Conservation (phyloP, 352 stramenopile species). For the Phytophthora idaei region DNA sequence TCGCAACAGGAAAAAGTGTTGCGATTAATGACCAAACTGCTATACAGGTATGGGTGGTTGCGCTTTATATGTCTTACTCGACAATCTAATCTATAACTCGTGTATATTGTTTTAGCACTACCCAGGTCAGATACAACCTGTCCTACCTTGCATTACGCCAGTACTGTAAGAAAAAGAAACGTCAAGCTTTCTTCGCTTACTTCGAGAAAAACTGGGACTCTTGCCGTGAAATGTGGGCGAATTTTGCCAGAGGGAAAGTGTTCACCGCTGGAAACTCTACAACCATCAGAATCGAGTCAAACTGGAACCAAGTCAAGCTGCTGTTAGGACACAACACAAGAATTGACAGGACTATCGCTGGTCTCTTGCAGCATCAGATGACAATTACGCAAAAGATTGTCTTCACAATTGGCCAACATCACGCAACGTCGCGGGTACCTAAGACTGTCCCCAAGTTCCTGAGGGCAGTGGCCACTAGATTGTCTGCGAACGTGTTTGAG, state of each 20-base stretch:
- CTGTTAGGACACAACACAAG: conserved; percentile 7
- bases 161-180: conserved; percentile 5
- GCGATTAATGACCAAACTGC: conserved; percentile 1
- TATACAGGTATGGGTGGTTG: conserved; percentile 27
- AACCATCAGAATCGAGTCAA: conserved; percentile 29
- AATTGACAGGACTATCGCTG: conserved; percentile 24
- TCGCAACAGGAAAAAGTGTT: conserved; percentile 12
- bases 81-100: conserved; percentile 3
- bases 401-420: neutral
- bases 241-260: conserved; percentile 1
- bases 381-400: conserved; percentile 19
- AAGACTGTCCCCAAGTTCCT: conserved; percentile 9
- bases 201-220: conserved; percentile 26
- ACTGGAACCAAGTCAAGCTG: conserved; percentile 33
- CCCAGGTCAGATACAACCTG: too few relatives aligned
- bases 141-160: too few relatives aligned
- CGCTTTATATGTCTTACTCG: too few relatives aligned
- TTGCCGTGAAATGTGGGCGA: conserved; percentile 20
- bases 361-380: conserved; percentile 9
- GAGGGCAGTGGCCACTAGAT: neutral
- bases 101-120: too few relatives aligned
- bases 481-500: neutral
- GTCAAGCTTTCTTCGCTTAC: conserved; percentile 2
- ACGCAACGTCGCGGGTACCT: conserved; percentile 2
- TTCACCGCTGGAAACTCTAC: conserved; percentile 23